Evolutionary conservation across 2,329 filamentous ascomycete genomes (phyloP), one percentile per base, ranked within the genome.

Genomic region (Lachnellula hyalina): DNA sequence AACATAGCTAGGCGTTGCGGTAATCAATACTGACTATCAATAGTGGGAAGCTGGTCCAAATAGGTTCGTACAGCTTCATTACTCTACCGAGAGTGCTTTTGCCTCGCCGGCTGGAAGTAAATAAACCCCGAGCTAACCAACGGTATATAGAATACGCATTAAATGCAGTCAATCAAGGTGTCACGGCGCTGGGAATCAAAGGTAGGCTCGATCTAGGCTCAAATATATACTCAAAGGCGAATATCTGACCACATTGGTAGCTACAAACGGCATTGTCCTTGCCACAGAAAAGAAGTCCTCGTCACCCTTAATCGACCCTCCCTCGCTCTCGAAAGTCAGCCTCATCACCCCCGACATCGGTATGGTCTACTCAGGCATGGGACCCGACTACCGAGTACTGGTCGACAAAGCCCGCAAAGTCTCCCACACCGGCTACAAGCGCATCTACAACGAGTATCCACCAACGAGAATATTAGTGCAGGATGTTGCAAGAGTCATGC

Each of bases 361-460:
- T 73, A 96, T 97, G 90, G 94, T 99, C 68, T 99, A 99, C 78
- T 92, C 91, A 51, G 94, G 94, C 72, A 99, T 99, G 94, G 93
- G 94, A 32, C 94, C 94, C 57, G 94, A 99, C 75, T 99, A 97
- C 79, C 86, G 94, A 73, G 90, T 99, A 55, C 83, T 99, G 52
- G 94, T 97, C 66, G 94, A 99, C 80, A 93, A 92, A 75, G 94
- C 94, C 66, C 91, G 94, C 71, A 99, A 97, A 76, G 94, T 96
- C 64, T 96, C 92, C 54, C 94, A 99, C 77, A 96, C 94, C 47
- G 88, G 86, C 73, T 99, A 99, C 85, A 99, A 99, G 84, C 90
- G 94, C 74, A 92, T 99, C 78, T 99, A 99, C 81, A 99, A 99
- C 77, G 94, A 99, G 78, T 99, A 99, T 78, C 94, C 94, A n/a